A percentile compares a stretch with the other conserved stretches of the same genome.
phyloP scores from a whole-genome alignment of 208 protist species.

The Novymonas esmeraldas region DNA sequence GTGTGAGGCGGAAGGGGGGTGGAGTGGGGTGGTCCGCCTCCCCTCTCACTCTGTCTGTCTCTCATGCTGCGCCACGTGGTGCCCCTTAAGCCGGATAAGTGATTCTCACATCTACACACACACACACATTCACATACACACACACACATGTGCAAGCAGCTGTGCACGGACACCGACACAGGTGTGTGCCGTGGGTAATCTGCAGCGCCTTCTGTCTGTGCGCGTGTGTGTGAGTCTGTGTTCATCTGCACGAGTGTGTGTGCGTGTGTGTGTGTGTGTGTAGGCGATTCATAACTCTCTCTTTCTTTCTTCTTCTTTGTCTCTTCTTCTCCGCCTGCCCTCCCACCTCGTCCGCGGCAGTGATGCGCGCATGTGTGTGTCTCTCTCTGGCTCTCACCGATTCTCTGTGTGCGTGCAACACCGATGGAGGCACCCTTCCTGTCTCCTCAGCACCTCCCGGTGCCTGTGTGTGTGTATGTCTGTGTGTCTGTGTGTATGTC shows the following conservation, averaged over 20 bases:
- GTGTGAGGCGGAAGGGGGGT: background rate
- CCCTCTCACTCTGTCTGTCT: background rate
- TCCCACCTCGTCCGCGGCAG: background rate
- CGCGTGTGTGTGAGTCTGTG: too few relatives aligned
- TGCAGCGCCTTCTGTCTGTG: too few relatives aligned
- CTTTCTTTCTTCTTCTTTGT: background rate
- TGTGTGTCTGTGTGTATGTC: constrained; percentile 1
- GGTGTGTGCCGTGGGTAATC: too few relatives aligned
- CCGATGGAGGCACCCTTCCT: background rate
- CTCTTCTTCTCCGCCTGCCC: background rate
- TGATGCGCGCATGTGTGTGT: background rate
- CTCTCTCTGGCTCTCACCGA: background rate
- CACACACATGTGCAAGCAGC: too few relatives aligned
- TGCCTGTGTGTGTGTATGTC: background rate
- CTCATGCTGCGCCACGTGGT: too few relatives aligned
- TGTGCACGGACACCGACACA: too few relatives aligned
- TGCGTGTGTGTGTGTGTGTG: too few relatives aligned
- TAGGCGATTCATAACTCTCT: too few relatives aligned
- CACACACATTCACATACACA: too few relatives aligned
- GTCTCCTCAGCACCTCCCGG: background rate
- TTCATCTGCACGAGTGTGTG: too few relatives aligned
- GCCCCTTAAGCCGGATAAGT: too few relatives aligned
- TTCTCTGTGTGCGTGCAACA: background rate
- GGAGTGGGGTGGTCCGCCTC: background rate
- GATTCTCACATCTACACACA: too few relatives aligned